These are phyloP conservation scores for Malus asiatica DNA, from an alignment of 306 rosid genomes.

Conservation along the genomic window DNA sequence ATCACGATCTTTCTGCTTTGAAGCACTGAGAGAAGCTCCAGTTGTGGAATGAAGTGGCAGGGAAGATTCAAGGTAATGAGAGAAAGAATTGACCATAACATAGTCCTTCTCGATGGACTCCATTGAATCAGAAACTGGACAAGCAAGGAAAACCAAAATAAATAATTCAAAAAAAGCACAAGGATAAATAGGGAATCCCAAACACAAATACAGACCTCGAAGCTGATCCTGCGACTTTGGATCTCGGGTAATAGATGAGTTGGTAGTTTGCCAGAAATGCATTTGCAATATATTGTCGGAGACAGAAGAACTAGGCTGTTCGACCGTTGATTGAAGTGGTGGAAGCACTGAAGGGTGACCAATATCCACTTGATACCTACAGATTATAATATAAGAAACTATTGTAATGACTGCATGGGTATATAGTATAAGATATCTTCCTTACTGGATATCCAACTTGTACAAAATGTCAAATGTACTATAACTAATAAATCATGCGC, in stretches of 20 bases:
- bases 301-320: constrained; percentile 23
- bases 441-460: not conserved
- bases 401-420: not conserved
- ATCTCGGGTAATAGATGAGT: constrained; percentile 27
- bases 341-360: constrained; percentile 28
- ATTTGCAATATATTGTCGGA: constrained; percentile 24
- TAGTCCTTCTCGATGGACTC: constrained; percentile 80
- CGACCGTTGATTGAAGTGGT: constrained; percentile 21
- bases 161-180: constrained; percentile 14
- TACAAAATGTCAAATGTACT: not conserved
- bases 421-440: not conserved
- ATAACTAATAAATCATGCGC: not conserved
- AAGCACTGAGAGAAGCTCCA: constrained; percentile 29
- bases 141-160: constrained; percentile 2
- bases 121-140: constrained; percentile 66
- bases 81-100: constrained; percentile 65
- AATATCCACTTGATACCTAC: constrained; percentile 38
- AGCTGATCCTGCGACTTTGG: constrained; percentile 34
- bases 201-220: constrained; percentile 43
- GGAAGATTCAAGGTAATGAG: constrained; percentile 51
- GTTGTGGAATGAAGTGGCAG: constrained; percentile 31
- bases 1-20: constrained; percentile 31
- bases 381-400: constrained; percentile 16
- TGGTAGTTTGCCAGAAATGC: constrained; percentile 21
- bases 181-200: not conserved